phyloP scores from a whole-genome alignment of 2,329 filamentous ascomycete genomes.

The Diaporthe vexans region DNA sequence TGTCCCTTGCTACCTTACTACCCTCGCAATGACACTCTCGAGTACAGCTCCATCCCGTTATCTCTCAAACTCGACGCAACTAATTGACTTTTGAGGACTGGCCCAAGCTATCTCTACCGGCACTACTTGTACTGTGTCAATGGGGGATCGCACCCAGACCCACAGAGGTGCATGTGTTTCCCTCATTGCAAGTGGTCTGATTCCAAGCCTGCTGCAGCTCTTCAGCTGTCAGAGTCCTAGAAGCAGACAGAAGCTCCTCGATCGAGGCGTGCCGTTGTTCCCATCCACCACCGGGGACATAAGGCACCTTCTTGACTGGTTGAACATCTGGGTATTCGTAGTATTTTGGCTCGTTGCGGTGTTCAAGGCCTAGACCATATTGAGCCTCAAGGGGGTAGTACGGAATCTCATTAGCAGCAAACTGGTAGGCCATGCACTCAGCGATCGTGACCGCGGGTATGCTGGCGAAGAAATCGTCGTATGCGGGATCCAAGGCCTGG shows the following conservation, averaged over 20 bases:
- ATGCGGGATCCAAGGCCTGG: background rate
- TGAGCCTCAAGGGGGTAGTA: conserved; percentile 6
- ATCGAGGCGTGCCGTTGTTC: background rate
- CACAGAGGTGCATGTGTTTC: background rate
- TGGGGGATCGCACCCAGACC: background rate
- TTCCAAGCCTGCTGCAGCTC: conserved; percentile 9
- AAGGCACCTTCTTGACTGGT: background rate
- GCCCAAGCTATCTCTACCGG: too few relatives aligned
- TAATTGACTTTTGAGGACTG: too few relatives aligned
- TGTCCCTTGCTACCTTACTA: too few relatives aligned
- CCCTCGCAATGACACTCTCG: too few relatives aligned
- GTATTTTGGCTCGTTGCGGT: background rate
- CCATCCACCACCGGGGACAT: background rate
- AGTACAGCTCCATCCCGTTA: too few relatives aligned
- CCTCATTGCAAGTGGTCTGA: background rate
- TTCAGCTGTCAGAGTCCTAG: background rate
- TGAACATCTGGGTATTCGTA: conserved; percentile 6
- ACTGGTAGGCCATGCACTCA: conserved; percentile 5
- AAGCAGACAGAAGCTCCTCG: background rate
- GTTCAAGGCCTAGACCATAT: background rate
- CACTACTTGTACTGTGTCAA: background rate
- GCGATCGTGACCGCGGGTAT: background rate
- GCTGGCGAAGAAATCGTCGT: background rate
- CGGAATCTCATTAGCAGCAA: background rate
- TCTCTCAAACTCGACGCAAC: too few relatives aligned